These are phyloP conservation scores for Diaporthe longicolla DNA, from an alignment of 2,329 filamentous ascomycete species.

Conservation along the genomic window DNA sequence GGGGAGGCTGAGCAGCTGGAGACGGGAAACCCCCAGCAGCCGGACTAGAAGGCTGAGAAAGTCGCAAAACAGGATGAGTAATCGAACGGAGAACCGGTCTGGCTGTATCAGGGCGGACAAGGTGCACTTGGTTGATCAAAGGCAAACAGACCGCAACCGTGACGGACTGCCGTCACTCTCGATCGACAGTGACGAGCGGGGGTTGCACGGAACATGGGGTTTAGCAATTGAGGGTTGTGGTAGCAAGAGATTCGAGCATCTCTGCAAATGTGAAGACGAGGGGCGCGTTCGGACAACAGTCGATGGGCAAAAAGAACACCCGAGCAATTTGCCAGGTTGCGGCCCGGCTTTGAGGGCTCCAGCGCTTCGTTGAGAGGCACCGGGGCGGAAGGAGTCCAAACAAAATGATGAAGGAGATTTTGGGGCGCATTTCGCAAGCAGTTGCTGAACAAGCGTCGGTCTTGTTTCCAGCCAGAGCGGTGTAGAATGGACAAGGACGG, in stretches of 20 bases:
- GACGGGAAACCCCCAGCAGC: no score
- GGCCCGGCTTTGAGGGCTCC: background rate
- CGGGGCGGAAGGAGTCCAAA: no score
- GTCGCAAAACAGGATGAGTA: no score
- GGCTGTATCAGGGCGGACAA: background rate
- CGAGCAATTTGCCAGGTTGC: background rate
- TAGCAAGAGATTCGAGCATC: background rate
- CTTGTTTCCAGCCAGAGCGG: background rate
- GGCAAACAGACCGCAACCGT: background rate
- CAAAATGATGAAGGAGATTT: no score
- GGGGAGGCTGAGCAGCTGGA: no score
- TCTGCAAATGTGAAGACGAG: background rate
- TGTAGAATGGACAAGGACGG: background rate
- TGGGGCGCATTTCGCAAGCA: no score
- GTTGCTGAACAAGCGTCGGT: background rate
- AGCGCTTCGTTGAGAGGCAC: no score
- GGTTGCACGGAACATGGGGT: constrained; percentile 10
- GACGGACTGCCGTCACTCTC: background rate
- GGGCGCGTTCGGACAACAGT: background rate
- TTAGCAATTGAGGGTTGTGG: background rate
- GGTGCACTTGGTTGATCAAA: background rate
- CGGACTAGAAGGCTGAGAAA: no score
- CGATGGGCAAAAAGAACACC: background rate
- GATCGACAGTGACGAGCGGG: background rate
- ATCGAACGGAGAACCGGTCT: no score